Evolutionary conservation across 345 rosid species (phyloP).

Genomic region (Eucalyptus cloeziana): DNA sequence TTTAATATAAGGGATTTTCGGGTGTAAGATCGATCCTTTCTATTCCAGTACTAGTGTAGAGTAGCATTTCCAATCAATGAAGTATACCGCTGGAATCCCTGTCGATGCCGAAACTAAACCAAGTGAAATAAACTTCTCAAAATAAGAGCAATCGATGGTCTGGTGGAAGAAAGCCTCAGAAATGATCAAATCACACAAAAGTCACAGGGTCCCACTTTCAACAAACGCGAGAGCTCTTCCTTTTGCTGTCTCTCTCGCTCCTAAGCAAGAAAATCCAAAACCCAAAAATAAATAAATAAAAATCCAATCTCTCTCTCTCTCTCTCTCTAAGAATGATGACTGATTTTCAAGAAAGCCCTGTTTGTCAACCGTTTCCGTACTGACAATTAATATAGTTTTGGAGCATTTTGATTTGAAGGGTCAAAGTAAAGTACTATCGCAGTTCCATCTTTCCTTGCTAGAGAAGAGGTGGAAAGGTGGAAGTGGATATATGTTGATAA

Average conservation of each 20-base stretch:
- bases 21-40: background rate
- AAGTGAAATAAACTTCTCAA: background rate
- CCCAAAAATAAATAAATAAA: background rate
- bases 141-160: background rate
- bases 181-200: background rate
- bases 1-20: background rate
- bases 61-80: background rate
- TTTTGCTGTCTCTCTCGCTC: background rate
- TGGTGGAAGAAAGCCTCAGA: background rate
- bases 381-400: background rate
- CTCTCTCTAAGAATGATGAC: no score
- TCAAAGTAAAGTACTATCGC: no score
- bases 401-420: background rate
- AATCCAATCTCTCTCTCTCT: no score
- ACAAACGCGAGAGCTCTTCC: background rate
- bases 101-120: background rate
- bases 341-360: no score
- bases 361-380: background rate
- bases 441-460: background rate
- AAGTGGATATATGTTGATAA: background rate
- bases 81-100: background rate
- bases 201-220: background rate
- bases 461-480: background rate
- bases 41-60: background rate
- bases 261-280: no score